Percentiles rank a stretch among this genome's conserved stretches.
These are phyloP conservation scores for Furcasterigmium sp. DNA, from an alignment of 2,329 filamentous ascomycete genomes.

Conservation along the genomic window DNA sequence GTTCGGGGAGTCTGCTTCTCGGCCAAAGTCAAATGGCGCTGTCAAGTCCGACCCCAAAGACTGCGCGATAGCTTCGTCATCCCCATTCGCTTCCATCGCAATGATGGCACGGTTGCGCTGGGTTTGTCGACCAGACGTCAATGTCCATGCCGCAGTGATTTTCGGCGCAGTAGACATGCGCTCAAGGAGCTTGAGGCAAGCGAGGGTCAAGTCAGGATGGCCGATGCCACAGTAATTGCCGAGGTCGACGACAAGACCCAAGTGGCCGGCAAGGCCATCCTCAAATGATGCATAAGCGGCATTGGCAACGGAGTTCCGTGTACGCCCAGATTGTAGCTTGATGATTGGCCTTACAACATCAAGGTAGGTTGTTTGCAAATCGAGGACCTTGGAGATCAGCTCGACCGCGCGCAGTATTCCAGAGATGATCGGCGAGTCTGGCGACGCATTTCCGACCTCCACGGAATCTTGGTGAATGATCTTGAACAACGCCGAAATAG, in stretches of 20 bases:
- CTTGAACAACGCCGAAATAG: slow-evolving; percentile 73
- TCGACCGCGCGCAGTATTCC: slow-evolving; percentile 77
- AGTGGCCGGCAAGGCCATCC: slow-evolving; percentile 78
- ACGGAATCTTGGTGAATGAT: slow-evolving; percentile 71
- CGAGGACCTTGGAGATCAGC: slow-evolving; percentile 76
- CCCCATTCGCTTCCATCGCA: slow-evolving; percentile 76
- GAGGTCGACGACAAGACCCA: slow-evolving; percentile 74
- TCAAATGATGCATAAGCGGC: slow-evolving; percentile 84
- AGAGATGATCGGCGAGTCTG: slow-evolving; percentile 76
- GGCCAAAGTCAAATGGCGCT: slow-evolving; percentile 66
- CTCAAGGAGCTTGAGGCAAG: slow-evolving; percentile 76
- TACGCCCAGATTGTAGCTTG: slow-evolving; percentile 57
- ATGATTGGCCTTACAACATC: slow-evolving; percentile 80
- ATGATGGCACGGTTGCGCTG: slow-evolving; percentile 82
- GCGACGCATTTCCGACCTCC: slow-evolving; percentile 65
- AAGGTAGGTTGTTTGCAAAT: slow-evolving; percentile 85
- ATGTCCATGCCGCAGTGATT: slow-evolving; percentile 64
- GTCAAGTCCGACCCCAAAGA: slow-evolving; percentile 66
- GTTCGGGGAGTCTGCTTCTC: slow-evolving; percentile 61
- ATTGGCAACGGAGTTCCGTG: slow-evolving; percentile 61
- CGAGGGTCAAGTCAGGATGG: slow-evolving; percentile 73
- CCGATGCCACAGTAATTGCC: slow-evolving; percentile 83
- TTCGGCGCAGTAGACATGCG: slow-evolving; percentile 81
- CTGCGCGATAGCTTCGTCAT: slow-evolving; percentile 73
- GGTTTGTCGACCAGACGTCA: slow-evolving; percentile 18